A percentile compares a stretch with the other conserved stretches of the same genome.
phyloP scores from a whole-genome alignment of 2,329 filamentous ascomycete species.

The Didymella glomerata region DNA sequence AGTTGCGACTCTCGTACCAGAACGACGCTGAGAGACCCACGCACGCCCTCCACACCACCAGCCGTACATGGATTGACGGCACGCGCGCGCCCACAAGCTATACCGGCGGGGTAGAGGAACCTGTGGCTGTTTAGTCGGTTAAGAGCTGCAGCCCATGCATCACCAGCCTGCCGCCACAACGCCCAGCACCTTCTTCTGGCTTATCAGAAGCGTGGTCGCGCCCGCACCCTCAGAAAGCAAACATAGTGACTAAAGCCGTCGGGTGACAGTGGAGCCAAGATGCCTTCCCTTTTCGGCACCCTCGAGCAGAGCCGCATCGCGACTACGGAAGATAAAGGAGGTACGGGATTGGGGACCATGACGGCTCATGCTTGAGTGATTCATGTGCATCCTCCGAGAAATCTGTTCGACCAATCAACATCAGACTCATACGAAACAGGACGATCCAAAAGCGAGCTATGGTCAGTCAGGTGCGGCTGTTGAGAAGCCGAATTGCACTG shows the following conservation, averaged over 20 bases:
- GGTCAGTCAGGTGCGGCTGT: too few relatives aligned
- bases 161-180: slow-evolving; percentile 34
- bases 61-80: slow-evolving; percentile 15
- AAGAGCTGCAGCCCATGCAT: slow-evolving; percentile 41
- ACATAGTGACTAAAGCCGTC: slow-evolving; percentile 32
- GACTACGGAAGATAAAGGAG: slow-evolving; percentile 40
- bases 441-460: too few relatives aligned
- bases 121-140: slow-evolving; percentile 31
- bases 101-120: slow-evolving; percentile 42
- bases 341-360: background rate
- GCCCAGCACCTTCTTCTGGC: slow-evolving; percentile 30
- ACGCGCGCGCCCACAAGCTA: slow-evolving; percentile 24
- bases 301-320: slow-evolving; percentile 47
- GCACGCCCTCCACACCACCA: background rate
- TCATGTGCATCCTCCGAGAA: too few relatives aligned
- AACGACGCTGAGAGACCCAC: background rate
- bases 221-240: slow-evolving; percentile 23
- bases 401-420: too few relatives aligned
- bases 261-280: too few relatives aligned
- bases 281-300: slow-evolving; percentile 16
- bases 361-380: too few relatives aligned
- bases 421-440: too few relatives aligned
- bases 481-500: too few relatives aligned
- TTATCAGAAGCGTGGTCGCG: slow-evolving; percentile 44
- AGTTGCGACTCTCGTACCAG: background rate